Evolutionary conservation across 176 grass and related monocot species (phyloP), one percentile per base, ranked within the genome.

Genomic region (Tillandsia leiboldiana): DNA sequence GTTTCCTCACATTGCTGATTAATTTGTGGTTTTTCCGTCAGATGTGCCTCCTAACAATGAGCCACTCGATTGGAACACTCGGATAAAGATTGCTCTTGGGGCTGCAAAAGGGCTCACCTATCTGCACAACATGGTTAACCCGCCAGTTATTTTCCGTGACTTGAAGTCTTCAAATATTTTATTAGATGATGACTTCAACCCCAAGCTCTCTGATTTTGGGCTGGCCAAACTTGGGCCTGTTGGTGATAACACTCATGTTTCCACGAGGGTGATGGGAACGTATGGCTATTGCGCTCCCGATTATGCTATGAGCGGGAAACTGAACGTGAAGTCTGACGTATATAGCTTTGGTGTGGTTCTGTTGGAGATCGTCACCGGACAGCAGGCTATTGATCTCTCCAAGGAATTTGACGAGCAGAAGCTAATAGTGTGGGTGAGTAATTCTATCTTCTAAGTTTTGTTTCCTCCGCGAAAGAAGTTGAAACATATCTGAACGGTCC

Each of bases 121-220:
- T 65, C 63, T 96, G 26, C 91, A 96, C 24, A 84, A 96, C 59
- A 78, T 73, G 48, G 81, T 77, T 74, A 66, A 71, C 49, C 87
- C 91, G 70, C 70, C 87, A 2, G 87, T 96, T 56, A 96, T 96
- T 77, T 96, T 78, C 56, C 72, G 91, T 65, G 91, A 96, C 54
- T 90, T 96, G 73, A 90, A 96, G 48, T 84, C 87, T 11, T 90
- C 91, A 50, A 96, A 96, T 72, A 87, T 96, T 68, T 78, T 96
- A 72, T 81, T 96, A 49, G 83, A 63, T 66, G 83, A 96, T 79
- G 87, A 63, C 10, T 90, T 82, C 72, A 77, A 87, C 57, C 78
- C 79, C 42, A 96, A 96, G 33, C 72, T 96, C 53, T 96, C 91
- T 0, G 91, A 96, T 62, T 96, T 96, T 58, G 91, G 87, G 51